Percentiles rank a stretch among this genome's conserved stretches.
Conservation (phyloP, 106 monocot genomes). For the Triglochin maritima region DNA sequence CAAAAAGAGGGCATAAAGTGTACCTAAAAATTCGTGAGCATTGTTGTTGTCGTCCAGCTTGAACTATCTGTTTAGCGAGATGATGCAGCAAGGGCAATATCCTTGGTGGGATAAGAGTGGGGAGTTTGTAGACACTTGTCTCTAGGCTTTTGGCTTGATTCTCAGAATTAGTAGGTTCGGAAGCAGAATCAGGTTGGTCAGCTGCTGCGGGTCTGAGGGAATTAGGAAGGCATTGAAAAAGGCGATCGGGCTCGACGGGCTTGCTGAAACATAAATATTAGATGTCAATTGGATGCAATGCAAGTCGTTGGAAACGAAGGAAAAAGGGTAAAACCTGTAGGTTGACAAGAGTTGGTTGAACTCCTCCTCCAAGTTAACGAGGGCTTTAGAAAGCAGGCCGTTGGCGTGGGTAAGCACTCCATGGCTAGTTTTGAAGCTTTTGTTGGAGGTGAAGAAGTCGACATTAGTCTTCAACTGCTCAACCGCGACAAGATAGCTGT, state of each 20-base stretch:
- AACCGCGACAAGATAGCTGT: constrained; percentile 29
- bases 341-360: constrained; percentile 22
- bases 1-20: not conserved
- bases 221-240: constrained; percentile 69
- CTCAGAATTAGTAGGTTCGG: constrained; percentile 19
- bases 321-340: constrained; percentile 23
- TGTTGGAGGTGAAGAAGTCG: constrained; percentile 29
- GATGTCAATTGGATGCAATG: not conserved
- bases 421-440: constrained; percentile 27
- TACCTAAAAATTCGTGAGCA: constrained; percentile 72
- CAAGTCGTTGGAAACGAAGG: not conserved
- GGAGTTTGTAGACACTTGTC: constrained; percentile 51
- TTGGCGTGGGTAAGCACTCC: constrained; percentile 25
- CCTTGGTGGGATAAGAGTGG: constrained; percentile 68
- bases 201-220: constrained; percentile 34
- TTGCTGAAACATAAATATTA: constrained; percentile 43
- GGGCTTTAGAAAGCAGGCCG: constrained; percentile 22
- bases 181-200: constrained; percentile 15
- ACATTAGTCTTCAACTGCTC: constrained; percentile 32
- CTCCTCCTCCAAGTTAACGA: constrained; percentile 35
- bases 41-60: constrained; percentile 64
- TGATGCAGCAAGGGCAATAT: constrained; percentile 68
- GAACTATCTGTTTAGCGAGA: constrained; percentile 62
- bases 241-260: constrained; percentile 54
- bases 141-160: constrained; percentile 40